phyloP scores from a whole-genome alignment of 2,329 filamentous ascomycete species.

The Plectosphaerella cucumerina region DNA sequence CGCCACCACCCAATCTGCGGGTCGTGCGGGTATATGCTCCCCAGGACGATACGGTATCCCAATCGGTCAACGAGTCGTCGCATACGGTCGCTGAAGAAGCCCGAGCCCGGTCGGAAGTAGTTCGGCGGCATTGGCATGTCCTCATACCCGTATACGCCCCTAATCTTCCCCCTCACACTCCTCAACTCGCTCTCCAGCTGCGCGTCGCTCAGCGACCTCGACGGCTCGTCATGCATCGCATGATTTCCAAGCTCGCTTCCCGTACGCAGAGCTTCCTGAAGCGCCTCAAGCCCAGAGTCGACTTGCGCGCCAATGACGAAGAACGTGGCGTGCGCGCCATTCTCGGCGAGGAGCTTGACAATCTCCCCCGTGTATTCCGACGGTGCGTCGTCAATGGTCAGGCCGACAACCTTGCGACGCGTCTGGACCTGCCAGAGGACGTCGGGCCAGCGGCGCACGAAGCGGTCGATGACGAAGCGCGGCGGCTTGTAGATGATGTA shows the following conservation, averaged over 20 bases:
- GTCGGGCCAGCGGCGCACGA: constrained; percentile 69
- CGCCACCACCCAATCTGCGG: constrained; percentile 70
- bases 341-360: constrained; percentile 58
- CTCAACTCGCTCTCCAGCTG: constrained; percentile 61
- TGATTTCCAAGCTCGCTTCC: constrained; percentile 81
- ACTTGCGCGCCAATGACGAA: constrained; percentile 85
- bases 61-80: constrained; percentile 52
- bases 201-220: constrained; percentile 52
- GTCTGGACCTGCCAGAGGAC: constrained; percentile 69
- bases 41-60: constrained; percentile 72
- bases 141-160: constrained; percentile 48
- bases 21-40: constrained; percentile 85
- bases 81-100: constrained; percentile 75
- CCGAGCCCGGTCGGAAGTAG: constrained; percentile 81
- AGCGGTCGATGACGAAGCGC: constrained; percentile 62
- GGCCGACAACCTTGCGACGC: constrained; percentile 62
- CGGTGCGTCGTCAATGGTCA: constrained; percentile 86
- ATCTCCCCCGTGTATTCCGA: constrained; percentile 69
- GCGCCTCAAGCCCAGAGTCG: constrained; percentile 44
- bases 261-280: constrained; percentile 53
- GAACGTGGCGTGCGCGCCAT: constrained; percentile 74
- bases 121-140: constrained; percentile 41
- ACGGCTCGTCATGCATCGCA: constrained; percentile 82
- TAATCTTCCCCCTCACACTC: constrained; percentile 58
- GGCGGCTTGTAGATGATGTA: constrained; percentile 71